Evolutionary conservation across 2,329 filamentous ascomycete species (phyloP), one percentile per base, ranked within the genome.

Genomic region (Zelopaecilomyces penicillatus): DNA sequence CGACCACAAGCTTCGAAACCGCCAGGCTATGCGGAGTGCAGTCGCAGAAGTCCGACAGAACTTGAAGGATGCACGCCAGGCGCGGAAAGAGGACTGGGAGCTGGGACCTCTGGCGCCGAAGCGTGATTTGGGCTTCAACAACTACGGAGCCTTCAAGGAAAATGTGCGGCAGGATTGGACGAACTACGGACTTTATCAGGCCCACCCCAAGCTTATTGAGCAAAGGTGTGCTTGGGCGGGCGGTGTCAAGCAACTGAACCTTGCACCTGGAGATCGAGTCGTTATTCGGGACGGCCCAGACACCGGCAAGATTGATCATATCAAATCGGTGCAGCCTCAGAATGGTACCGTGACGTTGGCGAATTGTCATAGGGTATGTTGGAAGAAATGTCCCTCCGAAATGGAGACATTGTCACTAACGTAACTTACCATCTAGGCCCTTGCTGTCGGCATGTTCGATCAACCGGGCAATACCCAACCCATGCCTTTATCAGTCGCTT

Each of bases 271-370:
- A 5, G 93, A 97, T 65, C 78, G 93, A 48, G 89, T 96, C 30
- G 86, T 91, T 43, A 68, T 97, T 47, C 67, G 88, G 43, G 79
- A 83, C 49, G 90, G 91, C 6, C 76, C 75, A 32, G 85, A 93
- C 57, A 85, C 82, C 68, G 89, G 89, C 57, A 87, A 83, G 68
- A 93, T 98, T 65, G 86, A 87, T 41, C 68, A 69, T n/a, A 78
- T 97, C 37, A 64, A 62, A 48, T 62, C 69, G 1, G 69, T 94
- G 38, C 67, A 79, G 52, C 50, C 58, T 4, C 64, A 73, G 8
- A 68, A 65, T 38, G 82, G 79, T 49, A 74, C 75, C 50, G 69
- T 87, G 38, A 71, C 66, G n/a, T 66, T 90, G 37, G 71, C 79
- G 50, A 77, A 74, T 27, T 54, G 82, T 48, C 81, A 84, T 58